Evolutionary conservation across 2,329 filamentous ascomycete species (phyloP).

Genomic region (Paramyrothecium roridum): DNA sequence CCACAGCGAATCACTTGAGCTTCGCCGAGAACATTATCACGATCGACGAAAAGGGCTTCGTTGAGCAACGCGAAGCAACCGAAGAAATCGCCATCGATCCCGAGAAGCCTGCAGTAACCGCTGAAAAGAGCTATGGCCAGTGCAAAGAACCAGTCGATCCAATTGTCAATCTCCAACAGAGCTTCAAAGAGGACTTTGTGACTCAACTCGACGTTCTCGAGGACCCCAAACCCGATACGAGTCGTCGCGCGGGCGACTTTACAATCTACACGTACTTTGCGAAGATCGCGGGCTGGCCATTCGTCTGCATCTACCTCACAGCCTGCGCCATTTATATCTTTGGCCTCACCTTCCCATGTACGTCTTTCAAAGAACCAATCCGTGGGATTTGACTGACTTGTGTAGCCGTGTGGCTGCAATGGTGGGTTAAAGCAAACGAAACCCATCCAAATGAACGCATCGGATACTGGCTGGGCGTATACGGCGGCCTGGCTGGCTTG

Average conservation of each 20-base stretch:
- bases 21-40: slow-evolving; percentile 19
- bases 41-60: slow-evolving; percentile 14
- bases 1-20: slow-evolving; percentile 13
- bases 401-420: slow-evolving; percentile 18
- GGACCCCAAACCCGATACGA: slow-evolving; percentile 6
- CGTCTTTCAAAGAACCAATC: background rate
- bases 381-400: background rate
- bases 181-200: slow-evolving; percentile 7
- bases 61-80: slow-evolving; percentile 14
- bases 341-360: slow-evolving; percentile 16
- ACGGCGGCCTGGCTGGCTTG: slow-evolving; percentile 9
- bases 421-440: slow-evolving; percentile 17
- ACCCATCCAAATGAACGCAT: slow-evolving; percentile 11
- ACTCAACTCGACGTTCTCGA: slow-evolving; percentile 11
- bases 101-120: background rate
- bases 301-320: slow-evolving; percentile 9
- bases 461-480: slow-evolving; percentile 16
- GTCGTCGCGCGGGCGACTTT: slow-evolving; percentile 10
- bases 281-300: slow-evolving; percentile 10
- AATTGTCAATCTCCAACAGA: no score
- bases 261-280: slow-evolving; percentile 14
- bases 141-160: no score
- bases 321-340: slow-evolving; percentile 14
- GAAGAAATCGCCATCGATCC: background rate
- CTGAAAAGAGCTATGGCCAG: background rate